These are phyloP conservation scores for Metschnikowia kunwiensis DNA, from an alignment of 805 yeast genomes.

Conservation along the genomic window DNA sequence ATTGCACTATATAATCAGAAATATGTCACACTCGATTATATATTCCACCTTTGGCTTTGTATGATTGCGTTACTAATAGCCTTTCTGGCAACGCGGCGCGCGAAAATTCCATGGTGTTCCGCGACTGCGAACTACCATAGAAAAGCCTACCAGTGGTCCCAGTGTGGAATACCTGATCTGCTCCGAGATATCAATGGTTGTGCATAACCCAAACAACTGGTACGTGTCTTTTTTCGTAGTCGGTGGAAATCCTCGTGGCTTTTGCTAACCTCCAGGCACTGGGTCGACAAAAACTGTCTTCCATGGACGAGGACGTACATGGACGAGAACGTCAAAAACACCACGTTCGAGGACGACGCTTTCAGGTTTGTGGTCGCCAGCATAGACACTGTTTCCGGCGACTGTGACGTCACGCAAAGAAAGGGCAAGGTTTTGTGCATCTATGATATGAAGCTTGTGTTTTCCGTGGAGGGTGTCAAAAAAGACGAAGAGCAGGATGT, in stretches of 20 bases:
- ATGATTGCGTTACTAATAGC: too few relatives aligned
- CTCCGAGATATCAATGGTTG: too few relatives aligned
- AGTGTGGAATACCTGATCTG: too few relatives aligned
- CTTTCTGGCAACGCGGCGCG: too few relatives aligned
- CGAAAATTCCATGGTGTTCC: too few relatives aligned
- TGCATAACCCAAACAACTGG: slow-evolving; percentile 71
- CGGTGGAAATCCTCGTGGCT: background rate
- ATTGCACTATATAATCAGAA: too few relatives aligned
- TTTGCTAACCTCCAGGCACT: slow-evolving; percentile 48
- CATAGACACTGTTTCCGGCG: slow-evolving; percentile 53
- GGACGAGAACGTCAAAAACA: slow-evolving; percentile 34
- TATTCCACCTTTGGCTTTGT: too few relatives aligned
- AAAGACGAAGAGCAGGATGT: slow-evolving; percentile 34
- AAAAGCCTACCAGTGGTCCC: too few relatives aligned
- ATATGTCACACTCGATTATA: too few relatives aligned
- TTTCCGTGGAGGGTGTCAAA: slow-evolving; percentile 39
- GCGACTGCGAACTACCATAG: too few relatives aligned
- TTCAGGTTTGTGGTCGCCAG: slow-evolving; percentile 31
- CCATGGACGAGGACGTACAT: slow-evolving; percentile 60
- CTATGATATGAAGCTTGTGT: slow-evolving; percentile 58
- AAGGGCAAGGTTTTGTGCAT: slow-evolving; percentile 78
- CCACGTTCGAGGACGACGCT: slow-evolving; percentile 25
- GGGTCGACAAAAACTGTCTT: slow-evolving; percentile 67
- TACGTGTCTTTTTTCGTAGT: slow-evolving; percentile 24
- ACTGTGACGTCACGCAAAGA: slow-evolving; percentile 80